These are phyloP conservation scores for Colletotrichum agaves DNA, from an alignment of 2,329 filamentous ascomycete species.

Conservation along the genomic window DNA sequence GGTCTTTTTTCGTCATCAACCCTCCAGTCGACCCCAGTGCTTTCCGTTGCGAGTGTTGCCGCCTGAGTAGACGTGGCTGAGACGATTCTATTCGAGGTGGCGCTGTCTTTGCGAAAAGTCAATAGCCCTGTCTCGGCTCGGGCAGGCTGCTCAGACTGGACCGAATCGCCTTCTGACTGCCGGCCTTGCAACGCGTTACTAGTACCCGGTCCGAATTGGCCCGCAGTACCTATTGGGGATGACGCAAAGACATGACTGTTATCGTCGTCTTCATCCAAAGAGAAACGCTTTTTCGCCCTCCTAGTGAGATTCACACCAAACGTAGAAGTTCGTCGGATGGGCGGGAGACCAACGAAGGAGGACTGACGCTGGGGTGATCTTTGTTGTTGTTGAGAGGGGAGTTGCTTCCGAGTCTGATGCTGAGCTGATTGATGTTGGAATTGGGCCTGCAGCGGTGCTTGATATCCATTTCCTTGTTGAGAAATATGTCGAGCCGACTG, in stretches of 20 bases:
- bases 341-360: constrained; percentile 68
- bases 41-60: constrained; percentile 30
- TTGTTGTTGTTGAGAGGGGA: constrained; percentile 35
- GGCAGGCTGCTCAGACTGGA: constrained; percentile 11
- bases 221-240: constrained; percentile 7
- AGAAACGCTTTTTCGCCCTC: constrained; percentile 48
- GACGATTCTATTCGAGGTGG: constrained; percentile 6
- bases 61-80: constrained; percentile 34
- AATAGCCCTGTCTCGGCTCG: constrained; percentile 20
- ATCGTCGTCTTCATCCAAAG: constrained; percentile 48
- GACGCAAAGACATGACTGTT: not conserved
- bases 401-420: constrained; percentile 37
- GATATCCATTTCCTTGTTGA: not conserved
- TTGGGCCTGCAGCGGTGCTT: not conserved
- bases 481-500: too few relatives aligned
- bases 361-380: constrained; percentile 54
- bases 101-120: constrained; percentile 20
- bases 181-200: not conserved
- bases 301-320: constrained; percentile 57
- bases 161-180: not conserved
- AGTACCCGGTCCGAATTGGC: not conserved
- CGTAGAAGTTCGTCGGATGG: constrained; percentile 67
- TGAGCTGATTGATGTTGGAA: constrained; percentile 16
- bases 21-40: constrained; percentile 21
- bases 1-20: constrained; percentile 31